A percentile compares a stretch with the other conserved stretches of the same genome.
phyloP scores from a whole-genome alignment of 2,329 filamentous ascomycete species.

The Zopfia rhizophila region DNA sequence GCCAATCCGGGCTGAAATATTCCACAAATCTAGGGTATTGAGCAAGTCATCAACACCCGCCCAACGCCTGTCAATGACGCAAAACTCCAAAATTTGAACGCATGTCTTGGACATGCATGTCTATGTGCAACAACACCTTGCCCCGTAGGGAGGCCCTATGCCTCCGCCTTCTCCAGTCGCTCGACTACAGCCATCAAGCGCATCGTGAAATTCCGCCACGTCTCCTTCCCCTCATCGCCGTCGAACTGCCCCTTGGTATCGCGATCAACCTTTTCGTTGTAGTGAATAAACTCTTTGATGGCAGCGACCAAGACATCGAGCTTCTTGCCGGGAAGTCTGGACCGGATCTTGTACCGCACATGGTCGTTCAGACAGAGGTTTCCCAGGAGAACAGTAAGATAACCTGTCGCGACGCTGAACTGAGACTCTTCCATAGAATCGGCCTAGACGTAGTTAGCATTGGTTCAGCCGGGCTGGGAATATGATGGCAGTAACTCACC shows the following conservation, averaged over 20 bases:
- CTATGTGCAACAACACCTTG: constrained; percentile 13
- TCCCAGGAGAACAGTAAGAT: constrained; percentile 84
- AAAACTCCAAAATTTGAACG: background rate
- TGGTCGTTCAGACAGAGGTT: constrained; percentile 74
- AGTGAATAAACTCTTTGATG: constrained; percentile 70
- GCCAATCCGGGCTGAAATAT: background rate
- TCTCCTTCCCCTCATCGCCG: constrained; percentile 59
- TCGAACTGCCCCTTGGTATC: constrained; percentile 54
- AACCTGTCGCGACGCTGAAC: constrained; percentile 85
- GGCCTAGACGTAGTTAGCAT: constrained; percentile 52
- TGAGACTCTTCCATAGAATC: constrained; percentile 74
- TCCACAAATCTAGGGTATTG: constrained; percentile 10
- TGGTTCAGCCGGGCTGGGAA: background rate
- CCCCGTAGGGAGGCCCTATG: too few relatives aligned
- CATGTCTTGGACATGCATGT: background rate
- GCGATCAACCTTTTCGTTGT: constrained; percentile 68
- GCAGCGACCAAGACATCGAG: constrained; percentile 64
- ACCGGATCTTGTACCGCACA: constrained; percentile 56
- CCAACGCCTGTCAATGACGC: constrained; percentile 11
- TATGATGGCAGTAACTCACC: constrained; percentile 62
- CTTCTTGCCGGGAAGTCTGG: constrained; percentile 57
- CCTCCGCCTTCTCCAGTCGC: constrained; percentile 49
- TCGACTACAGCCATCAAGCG: constrained; percentile 65
- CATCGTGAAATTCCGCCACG: constrained; percentile 62
- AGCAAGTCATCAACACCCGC: background rate